phyloP scores from a whole-genome alignment of 306 rosid genomes.

The Pterocarpus santalinus region DNA sequence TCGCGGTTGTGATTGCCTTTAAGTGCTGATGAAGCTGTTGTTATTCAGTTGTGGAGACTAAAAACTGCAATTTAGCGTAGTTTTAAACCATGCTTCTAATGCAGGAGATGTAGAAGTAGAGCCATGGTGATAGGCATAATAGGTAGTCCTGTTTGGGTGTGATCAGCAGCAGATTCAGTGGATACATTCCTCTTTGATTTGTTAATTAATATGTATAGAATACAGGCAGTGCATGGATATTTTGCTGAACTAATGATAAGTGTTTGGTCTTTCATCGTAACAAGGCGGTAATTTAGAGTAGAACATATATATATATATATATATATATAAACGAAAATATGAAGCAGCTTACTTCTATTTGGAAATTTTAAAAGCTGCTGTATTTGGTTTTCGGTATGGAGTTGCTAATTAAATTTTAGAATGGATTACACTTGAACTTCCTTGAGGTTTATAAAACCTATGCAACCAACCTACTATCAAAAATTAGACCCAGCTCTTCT shows the following conservation, averaged over 20 bases:
- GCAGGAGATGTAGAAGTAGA: background rate
- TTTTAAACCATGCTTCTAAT: background rate
- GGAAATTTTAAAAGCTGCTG: background rate
- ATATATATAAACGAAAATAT: background rate
- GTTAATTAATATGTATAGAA: background rate
- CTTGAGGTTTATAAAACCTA: background rate
- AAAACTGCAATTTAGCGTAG: background rate
- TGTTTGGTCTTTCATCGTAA: background rate
- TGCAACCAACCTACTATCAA: background rate
- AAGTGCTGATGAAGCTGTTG: background rate
- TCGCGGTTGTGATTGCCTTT: background rate
- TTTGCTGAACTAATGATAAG: background rate
- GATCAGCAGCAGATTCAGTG: background rate
- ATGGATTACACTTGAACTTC: background rate
- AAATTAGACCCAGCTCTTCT: background rate
- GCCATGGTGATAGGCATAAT: background rate
- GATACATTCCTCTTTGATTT: background rate
- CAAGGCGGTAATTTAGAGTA: background rate
- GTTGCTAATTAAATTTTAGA: background rate
- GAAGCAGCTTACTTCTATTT: background rate
- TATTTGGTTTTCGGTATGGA: background rate
- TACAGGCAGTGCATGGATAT: background rate
- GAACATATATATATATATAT: too few relatives aligned
- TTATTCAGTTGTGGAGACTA: background rate
- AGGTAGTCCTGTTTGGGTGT: conserved; percentile 3